Conservation (phyloP, 768 basidiomycete genomes). For the Epithele typhae region DNA sequence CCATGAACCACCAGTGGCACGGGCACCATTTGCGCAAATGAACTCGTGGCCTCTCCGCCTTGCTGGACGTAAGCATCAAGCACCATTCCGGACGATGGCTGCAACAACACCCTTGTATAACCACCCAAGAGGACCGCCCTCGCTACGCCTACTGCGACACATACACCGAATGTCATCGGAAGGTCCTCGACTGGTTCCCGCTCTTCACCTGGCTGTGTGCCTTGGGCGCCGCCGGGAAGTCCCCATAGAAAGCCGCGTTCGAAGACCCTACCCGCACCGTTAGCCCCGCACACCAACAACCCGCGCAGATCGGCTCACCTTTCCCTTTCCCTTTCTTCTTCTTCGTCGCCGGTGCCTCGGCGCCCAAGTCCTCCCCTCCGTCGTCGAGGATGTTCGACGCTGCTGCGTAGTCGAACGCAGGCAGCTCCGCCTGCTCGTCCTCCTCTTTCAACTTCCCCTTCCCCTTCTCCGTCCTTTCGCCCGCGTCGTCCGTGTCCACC, state of each 20-base stretch:
- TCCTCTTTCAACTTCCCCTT: conserved; percentile 1
- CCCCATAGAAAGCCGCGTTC: conserved; percentile 20
- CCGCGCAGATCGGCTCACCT: conserved; percentile 5
- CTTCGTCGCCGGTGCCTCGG: conserved; percentile 29
- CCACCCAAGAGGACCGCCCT: no score
- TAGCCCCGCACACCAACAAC: not conserved
- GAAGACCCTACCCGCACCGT: conserved; percentile 3
- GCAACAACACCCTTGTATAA: no score
- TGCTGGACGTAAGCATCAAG: no score
- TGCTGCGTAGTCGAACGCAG: conserved; percentile 35
- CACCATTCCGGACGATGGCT: no score
- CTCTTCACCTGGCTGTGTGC: conserved; percentile 30
- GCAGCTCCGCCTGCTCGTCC: conserved; percentile 10
- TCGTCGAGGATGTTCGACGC: conserved; percentile 42
- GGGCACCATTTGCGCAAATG: not conserved
- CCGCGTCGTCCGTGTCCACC: conserved; percentile 20
- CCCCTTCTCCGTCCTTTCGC: conserved; percentile 16
- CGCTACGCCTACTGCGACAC: no score
- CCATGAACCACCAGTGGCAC: conserved; percentile 6
- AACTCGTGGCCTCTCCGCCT: not conserved
- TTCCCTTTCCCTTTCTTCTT: conserved; percentile 45
- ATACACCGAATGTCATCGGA: no score
- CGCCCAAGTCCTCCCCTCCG: conserved; percentile 24
- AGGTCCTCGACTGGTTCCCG: conserved; percentile 32
- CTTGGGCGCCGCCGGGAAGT: conserved; percentile 28